Evolutionary conservation across 257 asterid genomes (phyloP).

Genomic region (Sherardia arvensis): DNA sequence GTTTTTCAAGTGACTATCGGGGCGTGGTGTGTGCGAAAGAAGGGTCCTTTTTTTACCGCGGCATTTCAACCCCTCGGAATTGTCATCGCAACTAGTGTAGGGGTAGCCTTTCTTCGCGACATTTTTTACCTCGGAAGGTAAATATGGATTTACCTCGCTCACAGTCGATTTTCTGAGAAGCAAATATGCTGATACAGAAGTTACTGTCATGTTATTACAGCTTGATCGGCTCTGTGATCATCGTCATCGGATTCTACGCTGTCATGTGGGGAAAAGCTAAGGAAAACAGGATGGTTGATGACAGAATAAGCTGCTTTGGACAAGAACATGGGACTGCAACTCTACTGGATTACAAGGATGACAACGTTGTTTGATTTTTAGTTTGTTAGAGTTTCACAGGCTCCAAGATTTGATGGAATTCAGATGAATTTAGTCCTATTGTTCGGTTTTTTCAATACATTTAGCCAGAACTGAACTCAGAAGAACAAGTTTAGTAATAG

Average conservation of each 20-base stretch:
- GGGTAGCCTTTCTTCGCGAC: constrained; percentile 47
- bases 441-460: too few species aligned
- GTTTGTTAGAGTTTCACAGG: too few species aligned
- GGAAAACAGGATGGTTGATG: constrained; percentile 28
- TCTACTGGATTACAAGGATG: constrained; percentile 24
- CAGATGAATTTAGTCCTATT: too few species aligned
- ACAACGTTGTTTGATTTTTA: constrained; percentile 4
- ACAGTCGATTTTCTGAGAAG: not conserved
- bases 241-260: constrained; percentile 42
- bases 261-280: constrained; percentile 59
- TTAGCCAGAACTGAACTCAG: too few species aligned
- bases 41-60: constrained; percentile 59
- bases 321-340: constrained; percentile 27
- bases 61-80: constrained; percentile 60
- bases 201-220: constrained; percentile 20
- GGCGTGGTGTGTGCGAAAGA: constrained; percentile 55
- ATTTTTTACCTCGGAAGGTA: constrained; percentile 63
- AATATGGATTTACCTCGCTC: too few species aligned
- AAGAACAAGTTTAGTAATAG: too few species aligned
- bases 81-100: constrained; percentile 31
- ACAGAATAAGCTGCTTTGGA: not conserved
- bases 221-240: constrained; percentile 43
- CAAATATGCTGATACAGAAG: not conserved
- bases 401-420: too few species aligned
- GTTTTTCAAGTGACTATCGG: constrained; percentile 43